Conservation (phyloP, 2,329 filamentous ascomycete genomes). For the Paramyrothecium roridum region DNA sequence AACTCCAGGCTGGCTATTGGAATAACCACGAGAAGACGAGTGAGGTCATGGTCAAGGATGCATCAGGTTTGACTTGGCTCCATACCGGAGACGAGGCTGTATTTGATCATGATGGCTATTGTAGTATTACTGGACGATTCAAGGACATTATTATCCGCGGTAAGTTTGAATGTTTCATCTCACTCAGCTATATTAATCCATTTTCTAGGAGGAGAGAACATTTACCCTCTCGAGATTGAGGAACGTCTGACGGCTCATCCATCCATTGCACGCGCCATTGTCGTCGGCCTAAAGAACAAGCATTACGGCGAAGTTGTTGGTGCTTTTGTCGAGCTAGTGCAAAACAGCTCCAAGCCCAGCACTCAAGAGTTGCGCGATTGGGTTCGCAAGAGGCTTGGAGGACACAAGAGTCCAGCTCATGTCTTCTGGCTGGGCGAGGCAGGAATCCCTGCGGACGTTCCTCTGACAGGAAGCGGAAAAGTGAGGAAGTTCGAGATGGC, state of each 20-base stretch:
- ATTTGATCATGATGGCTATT: slow-evolving; percentile 39
- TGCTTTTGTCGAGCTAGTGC: slow-evolving; percentile 57
- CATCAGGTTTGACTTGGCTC: slow-evolving; percentile 46
- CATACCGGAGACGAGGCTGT: slow-evolving; percentile 52
- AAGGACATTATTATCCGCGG: slow-evolving; percentile 72
- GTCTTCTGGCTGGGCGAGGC: slow-evolving; percentile 66
- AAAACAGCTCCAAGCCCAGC: slow-evolving; percentile 24
- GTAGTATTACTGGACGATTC: slow-evolving; percentile 62
- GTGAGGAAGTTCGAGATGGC: slow-evolving; percentile 66
- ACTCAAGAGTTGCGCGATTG: slow-evolving; percentile 51
- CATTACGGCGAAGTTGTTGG: slow-evolving; percentile 76
- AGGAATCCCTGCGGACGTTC: slow-evolving; percentile 46
- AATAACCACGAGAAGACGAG: slow-evolving; percentile 36
- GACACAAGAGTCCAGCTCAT: slow-evolving; percentile 63
- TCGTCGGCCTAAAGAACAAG: slow-evolving; percentile 73
- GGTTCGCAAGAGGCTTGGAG: slow-evolving; percentile 52
- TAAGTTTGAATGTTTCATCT: slow-evolving; percentile 3
- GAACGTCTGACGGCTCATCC: slow-evolving; percentile 72
- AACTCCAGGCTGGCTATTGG: slow-evolving; percentile 60
- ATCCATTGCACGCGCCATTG: slow-evolving; percentile 64
- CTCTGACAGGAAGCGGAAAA: slow-evolving; percentile 62
- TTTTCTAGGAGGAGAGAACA: slow-evolving; percentile 85
- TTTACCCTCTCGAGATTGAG: slow-evolving; percentile 81
- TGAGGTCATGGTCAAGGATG: slow-evolving; percentile 19
- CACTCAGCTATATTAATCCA: slow-evolving; percentile 47